A percentile compares a stretch with the other conserved stretches of the same genome.
phyloP scores from a whole-genome alignment of 768 basidiomycete species.

The Panaeolus cyanescens region DNA sequence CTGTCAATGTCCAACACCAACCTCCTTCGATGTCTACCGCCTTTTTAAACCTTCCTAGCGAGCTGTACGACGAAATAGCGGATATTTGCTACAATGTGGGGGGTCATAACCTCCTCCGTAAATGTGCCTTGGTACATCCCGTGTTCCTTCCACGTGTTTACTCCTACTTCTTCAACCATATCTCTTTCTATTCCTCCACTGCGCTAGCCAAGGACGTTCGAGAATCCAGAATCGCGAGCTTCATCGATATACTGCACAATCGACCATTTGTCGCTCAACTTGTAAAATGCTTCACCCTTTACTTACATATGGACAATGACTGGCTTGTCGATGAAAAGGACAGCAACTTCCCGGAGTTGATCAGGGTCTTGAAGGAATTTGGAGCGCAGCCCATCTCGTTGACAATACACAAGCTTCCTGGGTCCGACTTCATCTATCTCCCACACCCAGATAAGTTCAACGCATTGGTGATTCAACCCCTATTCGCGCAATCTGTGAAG shows the following conservation, averaged over 20 bases:
- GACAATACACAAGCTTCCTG: background rate
- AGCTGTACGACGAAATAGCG: background rate
- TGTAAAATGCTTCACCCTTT: background rate
- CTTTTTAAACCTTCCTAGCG: background rate
- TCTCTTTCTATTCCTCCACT: background rate
- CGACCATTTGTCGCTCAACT: background rate
- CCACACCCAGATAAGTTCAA: background rate
- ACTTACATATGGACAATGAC: background rate
- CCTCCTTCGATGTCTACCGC: background rate
- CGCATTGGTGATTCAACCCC: background rate
- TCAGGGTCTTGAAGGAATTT: background rate
- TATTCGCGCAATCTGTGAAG: background rate
- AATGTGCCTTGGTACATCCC: background rate
- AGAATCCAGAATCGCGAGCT: background rate
- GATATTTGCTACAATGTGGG: background rate
- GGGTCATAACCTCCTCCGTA: background rate
- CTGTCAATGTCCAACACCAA: no score
- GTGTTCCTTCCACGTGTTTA: background rate
- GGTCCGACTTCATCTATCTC: background rate
- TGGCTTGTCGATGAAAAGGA: background rate
- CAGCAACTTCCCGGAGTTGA: background rate
- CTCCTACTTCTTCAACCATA: background rate
- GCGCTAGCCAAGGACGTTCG: background rate
- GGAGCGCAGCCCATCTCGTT: background rate
- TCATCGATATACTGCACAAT: background rate